A percentile compares a stretch with the other conserved stretches of the same genome.
These are phyloP conservation scores for Epichloe hybrida DNA, from an alignment of 2,329 filamentous ascomycete species.

Conservation along the genomic window DNA sequence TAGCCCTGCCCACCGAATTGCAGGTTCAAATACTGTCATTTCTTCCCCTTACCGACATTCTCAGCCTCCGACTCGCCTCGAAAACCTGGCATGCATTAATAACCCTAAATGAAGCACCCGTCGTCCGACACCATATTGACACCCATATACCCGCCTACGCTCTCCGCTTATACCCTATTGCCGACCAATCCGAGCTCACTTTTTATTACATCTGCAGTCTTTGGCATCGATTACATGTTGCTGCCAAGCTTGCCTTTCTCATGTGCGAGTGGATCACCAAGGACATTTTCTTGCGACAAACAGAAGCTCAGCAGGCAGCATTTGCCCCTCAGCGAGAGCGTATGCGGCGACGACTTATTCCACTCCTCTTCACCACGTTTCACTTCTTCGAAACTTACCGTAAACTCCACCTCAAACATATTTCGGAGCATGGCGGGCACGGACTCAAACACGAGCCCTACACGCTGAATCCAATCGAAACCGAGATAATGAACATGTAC, in stretches of 20 bases:
- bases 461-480: slow-evolving; percentile 49
- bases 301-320: slow-evolving; percentile 38
- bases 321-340: slow-evolving; percentile 49
- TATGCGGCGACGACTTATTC: slow-evolving; percentile 51
- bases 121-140: slow-evolving; percentile 47
- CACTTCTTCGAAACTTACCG: slow-evolving; percentile 56
- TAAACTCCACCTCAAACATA: slow-evolving; percentile 41
- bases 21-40: slow-evolving; percentile 49
- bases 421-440: slow-evolving; percentile 36
- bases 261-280: slow-evolving; percentile 54
- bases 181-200: slow-evolving; percentile 33
- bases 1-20: slow-evolving; percentile 44
- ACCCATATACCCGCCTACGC: slow-evolving; percentile 48
- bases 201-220: slow-evolving; percentile 50
- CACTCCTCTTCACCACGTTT: slow-evolving; percentile 50
- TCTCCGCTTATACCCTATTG: slow-evolving; percentile 42
- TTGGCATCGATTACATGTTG: slow-evolving; percentile 53
- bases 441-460: slow-evolving; percentile 40
- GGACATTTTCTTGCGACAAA: slow-evolving; percentile 48
- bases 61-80: slow-evolving; percentile 45
- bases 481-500: slow-evolving; percentile 49
- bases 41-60: slow-evolving; percentile 45
- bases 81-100: slow-evolving; percentile 46
- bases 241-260: slow-evolving; percentile 45
- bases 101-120: slow-evolving; percentile 45